Percentiles rank a stretch among this genome's conserved stretches.
phyloP scores from a whole-genome alignment of 176 grass and related monocot genomes.

The Ensete glaucum region DNA sequence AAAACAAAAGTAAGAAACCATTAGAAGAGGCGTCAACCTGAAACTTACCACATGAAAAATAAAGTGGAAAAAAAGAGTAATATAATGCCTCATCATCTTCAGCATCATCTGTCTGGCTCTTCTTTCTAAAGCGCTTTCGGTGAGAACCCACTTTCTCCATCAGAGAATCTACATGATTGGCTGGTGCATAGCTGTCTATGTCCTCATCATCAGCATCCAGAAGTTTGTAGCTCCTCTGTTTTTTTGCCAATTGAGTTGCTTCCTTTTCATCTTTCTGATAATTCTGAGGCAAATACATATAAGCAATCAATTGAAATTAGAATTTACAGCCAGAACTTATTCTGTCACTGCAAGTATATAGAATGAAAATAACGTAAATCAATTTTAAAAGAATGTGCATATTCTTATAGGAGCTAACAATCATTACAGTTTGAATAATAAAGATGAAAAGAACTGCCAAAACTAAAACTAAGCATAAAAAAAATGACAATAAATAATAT shows the following conservation, averaged over 20 bases:
- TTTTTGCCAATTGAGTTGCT: slow-evolving; percentile 50
- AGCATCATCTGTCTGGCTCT: slow-evolving; percentile 37
- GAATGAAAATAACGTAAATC: not conserved
- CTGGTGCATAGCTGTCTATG: slow-evolving; percentile 19
- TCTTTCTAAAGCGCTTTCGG: slow-evolving; percentile 73
- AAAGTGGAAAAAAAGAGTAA: slow-evolving; percentile 1
- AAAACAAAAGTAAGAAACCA: slow-evolving; percentile 7
- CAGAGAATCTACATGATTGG: slow-evolving; percentile 19
- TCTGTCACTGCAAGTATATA: not conserved
- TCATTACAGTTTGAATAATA: too few species aligned
- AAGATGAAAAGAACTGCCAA: too few species aligned
- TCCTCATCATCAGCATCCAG: slow-evolving; percentile 49
- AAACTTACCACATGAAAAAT: slow-evolving; percentile 15
- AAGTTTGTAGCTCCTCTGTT: slow-evolving; percentile 73
- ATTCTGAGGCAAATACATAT: slow-evolving; percentile 29
- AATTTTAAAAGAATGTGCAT: not conserved
- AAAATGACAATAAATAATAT: too few species aligned
- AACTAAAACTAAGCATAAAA: too few species aligned
- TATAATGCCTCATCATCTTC: slow-evolving; percentile 41
- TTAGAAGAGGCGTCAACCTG: not conserved
- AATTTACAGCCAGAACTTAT: not conserved
- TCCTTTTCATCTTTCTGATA: slow-evolving; percentile 79
- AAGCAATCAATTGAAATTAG: slow-evolving; percentile 11
- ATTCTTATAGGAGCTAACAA: not conserved
- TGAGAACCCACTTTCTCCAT: slow-evolving; percentile 21